Evolutionary conservation across 2,329 filamentous ascomycete genomes (phyloP).

Genomic region (Botrytis cinerea): DNA sequence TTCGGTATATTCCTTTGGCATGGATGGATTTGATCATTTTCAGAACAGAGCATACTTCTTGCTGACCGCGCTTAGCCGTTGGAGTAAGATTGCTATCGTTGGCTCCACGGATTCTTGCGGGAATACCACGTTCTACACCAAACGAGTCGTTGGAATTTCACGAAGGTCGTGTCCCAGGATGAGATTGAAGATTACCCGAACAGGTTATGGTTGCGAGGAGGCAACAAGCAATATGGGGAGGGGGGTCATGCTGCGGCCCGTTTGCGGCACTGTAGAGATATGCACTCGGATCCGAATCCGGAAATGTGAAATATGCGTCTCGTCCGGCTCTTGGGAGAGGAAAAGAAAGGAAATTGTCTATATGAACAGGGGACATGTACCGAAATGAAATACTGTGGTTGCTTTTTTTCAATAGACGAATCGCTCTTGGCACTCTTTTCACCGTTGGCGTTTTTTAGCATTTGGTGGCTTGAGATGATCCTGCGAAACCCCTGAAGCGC

Average conservation of each 20-base stretch:
- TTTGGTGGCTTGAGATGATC: constrained; percentile 20
- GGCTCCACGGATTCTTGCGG: neutral
- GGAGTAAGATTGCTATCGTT: constrained; percentile 13
- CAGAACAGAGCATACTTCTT: constrained; percentile 4
- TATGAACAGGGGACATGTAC: neutral
- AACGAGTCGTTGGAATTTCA: neutral
- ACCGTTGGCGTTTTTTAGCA: constrained; percentile 28
- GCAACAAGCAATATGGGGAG: constrained; percentile 17
- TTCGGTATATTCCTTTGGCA: constrained; percentile 11
- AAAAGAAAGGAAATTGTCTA: neutral
- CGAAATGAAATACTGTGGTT: neutral
- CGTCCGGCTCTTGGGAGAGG: neutral
- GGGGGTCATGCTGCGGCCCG: constrained; percentile 26
- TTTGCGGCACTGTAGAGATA: constrained; percentile 32
- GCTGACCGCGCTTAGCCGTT: constrained; percentile 18
- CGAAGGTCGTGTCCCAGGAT: neutral
- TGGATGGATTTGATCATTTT: constrained; percentile 17
- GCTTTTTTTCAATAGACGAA: neutral
- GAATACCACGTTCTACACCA: neutral
- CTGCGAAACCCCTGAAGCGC: constrained; percentile 1
- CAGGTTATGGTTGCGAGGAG: constrained; percentile 17
- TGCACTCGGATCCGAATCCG: constrained; percentile 31
- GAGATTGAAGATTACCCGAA: constrained; percentile 10
- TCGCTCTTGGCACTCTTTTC: constrained; percentile 11
- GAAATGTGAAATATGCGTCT: neutral